phyloP scores from a whole-genome alignment of 805 yeast species.

The Zygosaccharomyces gambellarensis region DNA sequence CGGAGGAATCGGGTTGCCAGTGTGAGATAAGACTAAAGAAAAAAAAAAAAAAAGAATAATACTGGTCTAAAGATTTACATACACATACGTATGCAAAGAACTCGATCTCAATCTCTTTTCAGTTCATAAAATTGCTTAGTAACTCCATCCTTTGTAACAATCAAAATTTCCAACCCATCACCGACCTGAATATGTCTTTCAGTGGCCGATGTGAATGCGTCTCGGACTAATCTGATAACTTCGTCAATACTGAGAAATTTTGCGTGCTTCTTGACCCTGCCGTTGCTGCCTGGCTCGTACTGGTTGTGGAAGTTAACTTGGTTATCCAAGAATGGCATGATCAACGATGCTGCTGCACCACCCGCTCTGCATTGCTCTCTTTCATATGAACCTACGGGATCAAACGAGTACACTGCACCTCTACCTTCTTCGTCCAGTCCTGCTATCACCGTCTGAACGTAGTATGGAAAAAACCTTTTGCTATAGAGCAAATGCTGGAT shows the following conservation, averaged over 20 bases:
- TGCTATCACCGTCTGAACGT: constrained; percentile 90
- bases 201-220: constrained; percentile 93
- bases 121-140: constrained; percentile 76
- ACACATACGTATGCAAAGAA: constrained; percentile 1
- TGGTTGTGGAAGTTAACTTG: constrained; percentile 97
- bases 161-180: constrained; percentile 86
- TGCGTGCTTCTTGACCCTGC: constrained; percentile 55
- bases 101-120: constrained; percentile 65
- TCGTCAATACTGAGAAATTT: constrained; percentile 73
- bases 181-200: constrained; percentile 99
- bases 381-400: constrained; percentile 97
- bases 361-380: constrained; percentile 97
- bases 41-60: neutral
- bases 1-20: constrained; percentile 67
- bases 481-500: constrained; percentile 87
- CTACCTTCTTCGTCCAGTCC: constrained; percentile 84
- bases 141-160: constrained; percentile 91
- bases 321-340: constrained; percentile 96
- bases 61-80: constrained; percentile 4
- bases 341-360: constrained; percentile 93
- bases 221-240: constrained; percentile 81
- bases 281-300: constrained; percentile 71
- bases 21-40: constrained; percentile 6
- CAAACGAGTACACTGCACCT: constrained; percentile 94
- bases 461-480: constrained; percentile 93